Evolutionary conservation across 495 filamentous ascomycete species (phyloP).

Genomic region (Penicillium flavigenum): DNA sequence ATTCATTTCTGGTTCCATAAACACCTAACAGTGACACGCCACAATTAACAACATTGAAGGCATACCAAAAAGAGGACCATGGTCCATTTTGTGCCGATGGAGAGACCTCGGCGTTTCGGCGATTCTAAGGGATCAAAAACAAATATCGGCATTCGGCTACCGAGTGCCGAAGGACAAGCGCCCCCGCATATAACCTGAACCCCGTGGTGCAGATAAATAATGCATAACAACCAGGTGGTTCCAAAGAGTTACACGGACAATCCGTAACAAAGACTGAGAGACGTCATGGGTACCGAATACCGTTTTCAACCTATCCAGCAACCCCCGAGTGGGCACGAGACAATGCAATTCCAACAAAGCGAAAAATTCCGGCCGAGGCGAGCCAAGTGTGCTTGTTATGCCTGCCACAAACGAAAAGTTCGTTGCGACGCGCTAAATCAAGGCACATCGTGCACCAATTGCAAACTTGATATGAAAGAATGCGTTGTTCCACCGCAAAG

Average conservation of each 20-base stretch:
- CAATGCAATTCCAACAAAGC: not conserved
- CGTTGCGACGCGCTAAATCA: not conserved
- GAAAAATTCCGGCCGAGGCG: not conserved
- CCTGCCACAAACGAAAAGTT: constrained; percentile 3
- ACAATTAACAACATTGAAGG: not conserved
- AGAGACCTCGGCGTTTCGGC: not conserved
- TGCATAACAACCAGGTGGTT: not conserved
- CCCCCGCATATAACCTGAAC: not conserved
- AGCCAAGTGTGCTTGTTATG: not conserved
- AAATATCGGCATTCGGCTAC: not conserved
- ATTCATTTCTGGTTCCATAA: too few relatives aligned
- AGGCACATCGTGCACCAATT: not conserved
- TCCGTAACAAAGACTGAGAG: not conserved
- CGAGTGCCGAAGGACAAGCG: not conserved
- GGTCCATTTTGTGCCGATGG: not conserved
- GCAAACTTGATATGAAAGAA: constrained; percentile 3
- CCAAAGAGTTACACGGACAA: not conserved
- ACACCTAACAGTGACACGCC: not conserved
- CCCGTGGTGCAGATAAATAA: not conserved
- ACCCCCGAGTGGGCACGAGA: not conserved
- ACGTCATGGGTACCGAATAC: not conserved
- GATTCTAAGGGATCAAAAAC: not conserved
- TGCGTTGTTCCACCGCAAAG: not conserved
- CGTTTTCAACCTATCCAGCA: not conserved
- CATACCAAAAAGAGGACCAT: not conserved